Base-by-base conservation (phyloP, 495 filamentous ascomycete genomes). In the Rhizodiscina lignyota region DNA sequence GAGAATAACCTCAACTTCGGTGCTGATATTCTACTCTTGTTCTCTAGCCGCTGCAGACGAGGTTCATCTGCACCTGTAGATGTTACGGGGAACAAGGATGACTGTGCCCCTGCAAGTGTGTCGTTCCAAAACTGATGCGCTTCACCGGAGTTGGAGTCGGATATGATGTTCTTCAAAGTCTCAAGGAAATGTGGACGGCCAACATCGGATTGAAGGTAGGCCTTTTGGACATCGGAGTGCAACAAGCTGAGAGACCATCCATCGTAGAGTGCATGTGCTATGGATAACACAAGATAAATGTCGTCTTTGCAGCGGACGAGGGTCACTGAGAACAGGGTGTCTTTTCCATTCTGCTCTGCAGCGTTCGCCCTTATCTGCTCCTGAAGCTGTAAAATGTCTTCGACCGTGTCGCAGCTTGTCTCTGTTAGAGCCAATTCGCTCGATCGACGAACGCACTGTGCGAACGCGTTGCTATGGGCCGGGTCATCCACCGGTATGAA, bases 181-280 rank as follows among this genome's bases (percentile, higher is more conserved):
- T n/a, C n/a, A n/a, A n/a, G n/a, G n/a, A n/a, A n/a, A n/a, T n/a
- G n/a, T n/a, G n/a, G n/a, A n/a, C n/a, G n/a, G n/a, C n/a, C n/a
- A n/a, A n/a, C n/a, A n/a, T n/a, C n/a, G n/a, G n/a, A n/a, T n/a
- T n/a, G n/a, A 12, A 57, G 28, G 42, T 82, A 84, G 13, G 75
- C 68, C 24, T 43, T 56, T 18, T 59, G 50, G 0, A 89, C 68
- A 37, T 83, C 77, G 27, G 65, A 54, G 43, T 83, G 75, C 8
- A 89, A 53, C 5, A 79, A 58, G 11, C 60, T 53, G 10, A 85
- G 55, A 5, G 78, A 83, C 61, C 68, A 77, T 5, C 82, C 82
- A 48, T 89, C 82, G 42, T 85, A 86, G 23, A 85, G 61, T 0
- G 79, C 80, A 51, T 89, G 82, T 2, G 81, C 66, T 32, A 85